phyloP scores from a whole-genome alignment of 148 eudicot genomes.

The Oxyria digyna region DNA sequence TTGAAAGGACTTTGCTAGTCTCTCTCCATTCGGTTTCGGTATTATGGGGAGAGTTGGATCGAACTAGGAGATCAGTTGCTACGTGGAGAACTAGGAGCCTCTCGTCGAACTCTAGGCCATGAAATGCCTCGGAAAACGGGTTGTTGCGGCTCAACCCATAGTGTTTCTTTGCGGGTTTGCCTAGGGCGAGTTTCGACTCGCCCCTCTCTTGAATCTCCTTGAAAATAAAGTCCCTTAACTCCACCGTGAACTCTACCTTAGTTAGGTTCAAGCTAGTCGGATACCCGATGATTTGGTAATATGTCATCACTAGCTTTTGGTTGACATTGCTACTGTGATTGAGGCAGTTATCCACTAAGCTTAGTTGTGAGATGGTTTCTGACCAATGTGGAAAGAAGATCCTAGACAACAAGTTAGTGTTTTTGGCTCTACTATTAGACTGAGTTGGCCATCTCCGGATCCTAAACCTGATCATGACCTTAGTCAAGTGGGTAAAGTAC shows the following conservation, averaged over 20 bases:
- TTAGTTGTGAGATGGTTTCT: neutral
- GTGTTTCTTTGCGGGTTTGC: neutral
- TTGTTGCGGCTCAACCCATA: neutral
- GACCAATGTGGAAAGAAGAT: conserved; percentile 5
- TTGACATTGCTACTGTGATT: neutral
- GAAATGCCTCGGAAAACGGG: neutral
- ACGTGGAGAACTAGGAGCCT: conserved; percentile 2
- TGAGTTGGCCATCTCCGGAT: neutral
- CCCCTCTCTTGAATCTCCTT: neutral
- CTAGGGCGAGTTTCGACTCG: neutral
- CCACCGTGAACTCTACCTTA: neutral
- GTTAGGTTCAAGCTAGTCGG: neutral
- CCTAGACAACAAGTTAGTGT: neutral
- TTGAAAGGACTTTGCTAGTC: neutral
- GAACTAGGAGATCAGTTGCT: neutral
- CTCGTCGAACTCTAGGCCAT: neutral
- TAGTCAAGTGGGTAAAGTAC: neutral
- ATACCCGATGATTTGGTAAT: neutral
- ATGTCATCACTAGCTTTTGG: neutral
- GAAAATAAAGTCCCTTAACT: neutral
- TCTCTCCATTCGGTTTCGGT: neutral
- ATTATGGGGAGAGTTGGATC: neutral
- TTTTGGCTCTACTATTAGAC: neutral
- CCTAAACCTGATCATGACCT: neutral
- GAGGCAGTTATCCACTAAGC: neutral